Percentiles rank a stretch among this genome's conserved stretches.
phyloP scores from a whole-genome alignment of 164 flowering plant species.

The Aristolochia californica region DNA sequence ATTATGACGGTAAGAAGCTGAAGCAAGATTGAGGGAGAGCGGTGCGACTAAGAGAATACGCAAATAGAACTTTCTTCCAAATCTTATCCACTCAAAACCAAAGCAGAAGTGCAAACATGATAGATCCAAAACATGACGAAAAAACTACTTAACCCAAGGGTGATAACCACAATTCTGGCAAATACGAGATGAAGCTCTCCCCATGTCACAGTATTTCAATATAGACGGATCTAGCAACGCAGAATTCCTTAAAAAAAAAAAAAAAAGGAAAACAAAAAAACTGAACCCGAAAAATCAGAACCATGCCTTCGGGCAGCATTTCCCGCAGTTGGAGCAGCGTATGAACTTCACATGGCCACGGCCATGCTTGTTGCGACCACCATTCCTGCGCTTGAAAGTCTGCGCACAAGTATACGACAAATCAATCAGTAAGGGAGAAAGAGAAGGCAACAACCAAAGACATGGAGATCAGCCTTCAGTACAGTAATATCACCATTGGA shows the following conservation, averaged over 20 bases:
- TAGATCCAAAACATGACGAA: too few relatives aligned
- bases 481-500: too few relatives aligned
- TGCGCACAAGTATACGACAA: background rate
- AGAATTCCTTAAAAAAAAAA: background rate
- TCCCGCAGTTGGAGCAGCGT: constrained; percentile 92
- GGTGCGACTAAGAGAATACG: too few relatives aligned
- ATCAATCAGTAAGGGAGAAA: background rate
- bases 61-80: too few relatives aligned
- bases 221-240: background rate
- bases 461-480: too few relatives aligned
- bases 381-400: constrained; percentile 95
- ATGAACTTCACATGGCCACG: constrained; percentile 85
- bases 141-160: too few relatives aligned
- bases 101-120: too few relatives aligned
- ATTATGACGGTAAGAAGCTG: too few relatives aligned
- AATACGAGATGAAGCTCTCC: too few relatives aligned
- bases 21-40: too few relatives aligned
- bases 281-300: background rate
- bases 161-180: too few relatives aligned
- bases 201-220: background rate
- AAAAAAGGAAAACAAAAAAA: background rate
- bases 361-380: constrained; percentile 93
- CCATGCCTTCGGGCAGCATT: constrained; percentile 85
- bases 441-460: background rate
- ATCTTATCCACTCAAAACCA: too few relatives aligned